These are phyloP conservation scores for Caloboletus inedulis DNA, from an alignment of 1,284 basidiomycete genomes.

Conservation along the genomic window DNA sequence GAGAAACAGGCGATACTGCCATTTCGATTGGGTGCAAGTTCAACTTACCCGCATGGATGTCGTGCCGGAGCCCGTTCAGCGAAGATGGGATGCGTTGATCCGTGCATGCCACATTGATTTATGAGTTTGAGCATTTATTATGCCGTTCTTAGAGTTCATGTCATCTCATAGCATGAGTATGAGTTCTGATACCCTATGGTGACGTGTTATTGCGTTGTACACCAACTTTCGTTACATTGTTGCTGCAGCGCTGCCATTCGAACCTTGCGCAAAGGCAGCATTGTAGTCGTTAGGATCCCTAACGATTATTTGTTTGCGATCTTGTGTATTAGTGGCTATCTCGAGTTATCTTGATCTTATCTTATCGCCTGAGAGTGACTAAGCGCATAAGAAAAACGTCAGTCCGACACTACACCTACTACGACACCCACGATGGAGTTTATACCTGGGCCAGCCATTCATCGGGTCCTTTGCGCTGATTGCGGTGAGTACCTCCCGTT, in stretches of 20 bases:
- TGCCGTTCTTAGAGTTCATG: background rate
- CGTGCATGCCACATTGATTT: background rate
- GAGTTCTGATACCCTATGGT: no score
- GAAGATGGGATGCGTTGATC: background rate
- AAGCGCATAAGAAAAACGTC: slow-evolving; percentile 15
- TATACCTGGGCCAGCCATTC: slow-evolving; percentile 64
- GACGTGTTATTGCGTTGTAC: no score
- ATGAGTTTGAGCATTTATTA: background rate
- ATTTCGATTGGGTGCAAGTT: background rate
- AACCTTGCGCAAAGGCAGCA: slow-evolving; percentile 63
- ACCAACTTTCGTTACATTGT: slow-evolving; percentile 38
- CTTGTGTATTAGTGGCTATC: no score
- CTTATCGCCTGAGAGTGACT: slow-evolving; percentile 18
- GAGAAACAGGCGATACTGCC: background rate
- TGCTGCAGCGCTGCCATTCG: slow-evolving; percentile 71
- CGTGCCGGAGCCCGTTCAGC: background rate
- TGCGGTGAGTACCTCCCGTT: slow-evolving; percentile 53
- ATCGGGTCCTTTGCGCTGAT: slow-evolving; percentile 78
- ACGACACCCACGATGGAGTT: slow-evolving; percentile 59
- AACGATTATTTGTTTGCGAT: background rate
- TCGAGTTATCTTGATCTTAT: slow-evolving; percentile 11
- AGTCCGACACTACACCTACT: background rate
- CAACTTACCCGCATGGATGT: background rate
- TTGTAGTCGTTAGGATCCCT: slow-evolving; percentile 33
- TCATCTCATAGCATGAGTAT: no score